Evolutionary conservation across 208 protist species (phyloP), one percentile per base, ranked within the genome.

Genomic region (Trypanosoma melophagium): DNA sequence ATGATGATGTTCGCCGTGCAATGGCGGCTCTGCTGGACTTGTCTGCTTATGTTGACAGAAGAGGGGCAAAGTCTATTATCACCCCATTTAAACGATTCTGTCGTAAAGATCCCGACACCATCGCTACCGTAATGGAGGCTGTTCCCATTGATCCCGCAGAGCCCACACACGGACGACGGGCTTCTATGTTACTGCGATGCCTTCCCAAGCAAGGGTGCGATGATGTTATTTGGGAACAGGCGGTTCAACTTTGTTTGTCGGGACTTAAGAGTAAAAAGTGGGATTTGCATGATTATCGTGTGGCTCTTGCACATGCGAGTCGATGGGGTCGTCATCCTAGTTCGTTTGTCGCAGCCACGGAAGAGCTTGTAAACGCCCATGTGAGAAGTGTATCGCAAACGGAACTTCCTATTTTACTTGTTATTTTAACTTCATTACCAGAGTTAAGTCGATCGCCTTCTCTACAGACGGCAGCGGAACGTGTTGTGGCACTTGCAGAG

Each of bases 1-100:
- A 62, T 12, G 78, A 87, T 35, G 81, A 90, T 50, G 80, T 83
- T 3, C 67, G 66, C 12, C 47, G 50, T 35, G 69, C 80, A 10
- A 69, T 74, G 55, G 47, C 52, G 10, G 63, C 77, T 10, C 70
- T 91, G 22, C 54, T 91, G 5, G 69, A 88, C 9, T 58, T 88
- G 7, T 66, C 71, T 10, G 70, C 74, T 17, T 76, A 79, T 66
- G 57, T 78, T 31, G 61, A 80, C 24, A 63, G 69, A 7, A 56
- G 47, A 4, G 66, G 62, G 25, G 24, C 76, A 13, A 51, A 52
- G 16, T 21, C 62, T 24, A 55, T 89, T 40, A 25, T 77, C 5
- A 54, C 56, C 0, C 67, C 69, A 41, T 45, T 86, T 21, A 70
- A 64, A 38, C 80, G 78, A 17, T 71, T 78, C 51, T 69, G 66